Base-by-base conservation (phyloP, 305 asterid species). In the Fraxinus paxiana region DNA sequence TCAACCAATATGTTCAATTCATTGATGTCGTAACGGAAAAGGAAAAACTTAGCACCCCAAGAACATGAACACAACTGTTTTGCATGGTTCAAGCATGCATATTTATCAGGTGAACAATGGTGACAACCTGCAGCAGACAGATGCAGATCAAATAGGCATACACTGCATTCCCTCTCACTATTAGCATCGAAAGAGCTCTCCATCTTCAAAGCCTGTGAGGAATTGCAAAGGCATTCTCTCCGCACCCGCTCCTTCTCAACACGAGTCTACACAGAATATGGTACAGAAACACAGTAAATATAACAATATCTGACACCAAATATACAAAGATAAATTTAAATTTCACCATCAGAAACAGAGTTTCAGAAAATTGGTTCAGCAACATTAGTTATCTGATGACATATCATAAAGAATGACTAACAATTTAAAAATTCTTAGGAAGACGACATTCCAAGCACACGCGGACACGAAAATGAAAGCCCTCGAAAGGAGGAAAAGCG, bases 81-180 rank as follows among this genome's bases (percentile, higher is more conserved):
- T 75, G 97, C 96, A 84, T 93, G 98, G 85, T 87, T 88, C 88
- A 93, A 90, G 92, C 98, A 93, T 65, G 98, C 97, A 80, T 92
- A 93, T 86, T 91, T 93, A 84, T 82, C 87, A 7, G 98, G 98
- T 71, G 98, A 93, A 87, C 98, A 93, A 70, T 85, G 86, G 88
- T 92, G 98, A 86, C 98, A 93, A 69, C 98, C 98, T 9, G 94
- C 93, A 30, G 97, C 98, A 63, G 98, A 93, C 78, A 93, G 87
- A 88, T 93, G 98, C 88, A 93, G 91, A 85, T 93, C 98, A 46
- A 93, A 93, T 38, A 87, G 82, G 87, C 98, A 92, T 38, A 91
- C 91, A 28, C 92, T 90, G 87, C 98, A 93, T 87, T 93, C 98
- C 91, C 97, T 90, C 91, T 93, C 98, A 84, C 90, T 87, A 65